Percentiles rank a stretch among this genome's conserved stretches.
Conservation (phyloP, 768 basidiomycete genomes). For the Auricularia sp. region DNA sequence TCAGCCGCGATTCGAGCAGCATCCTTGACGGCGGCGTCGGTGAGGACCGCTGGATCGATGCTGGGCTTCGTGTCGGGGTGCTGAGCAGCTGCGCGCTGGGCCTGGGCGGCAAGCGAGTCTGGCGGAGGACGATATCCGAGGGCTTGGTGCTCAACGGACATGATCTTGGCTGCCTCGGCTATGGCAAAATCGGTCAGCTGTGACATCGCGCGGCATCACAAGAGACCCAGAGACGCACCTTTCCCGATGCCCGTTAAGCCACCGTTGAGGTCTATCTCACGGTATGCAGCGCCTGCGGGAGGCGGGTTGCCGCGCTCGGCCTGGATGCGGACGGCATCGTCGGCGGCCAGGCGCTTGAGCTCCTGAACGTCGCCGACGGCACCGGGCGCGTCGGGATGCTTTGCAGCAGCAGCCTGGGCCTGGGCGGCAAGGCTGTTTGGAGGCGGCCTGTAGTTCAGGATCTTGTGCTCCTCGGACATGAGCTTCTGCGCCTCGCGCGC, state of each 20-base stretch:
- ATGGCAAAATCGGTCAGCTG: not conserved
- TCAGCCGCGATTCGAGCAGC: not conserved
- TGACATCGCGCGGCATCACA: not conserved
- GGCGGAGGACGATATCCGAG: conserved; percentile 27
- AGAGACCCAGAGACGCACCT: not conserved
- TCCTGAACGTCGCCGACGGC: not conserved
- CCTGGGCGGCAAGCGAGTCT: conserved; percentile 25
- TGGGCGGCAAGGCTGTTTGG: conserved; percentile 18
- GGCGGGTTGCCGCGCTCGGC: not conserved
- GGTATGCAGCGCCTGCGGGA: not conserved
- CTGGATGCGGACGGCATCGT: not conserved
- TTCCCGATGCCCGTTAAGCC: not conserved
- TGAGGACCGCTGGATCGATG: not conserved
- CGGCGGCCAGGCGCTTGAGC: not conserved
- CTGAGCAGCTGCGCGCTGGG: conserved; percentile 24
- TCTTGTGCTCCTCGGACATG: conserved; percentile 4
- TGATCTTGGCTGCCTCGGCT: conserved; percentile 13
- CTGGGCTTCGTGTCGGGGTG: conserved; percentile 9
- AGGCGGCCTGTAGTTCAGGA: conserved; percentile 16
- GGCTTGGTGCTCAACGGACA: conserved; percentile 27
- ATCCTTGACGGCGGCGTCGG: not conserved
- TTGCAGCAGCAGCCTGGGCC: conserved; percentile 14
- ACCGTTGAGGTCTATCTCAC: not conserved
- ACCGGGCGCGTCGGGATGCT: not conserved
- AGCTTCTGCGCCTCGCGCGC: not conserved